Base-by-base conservation (phyloP, 2,329 filamentous ascomycete species). In the Fusarium oligoseptatum region DNA sequence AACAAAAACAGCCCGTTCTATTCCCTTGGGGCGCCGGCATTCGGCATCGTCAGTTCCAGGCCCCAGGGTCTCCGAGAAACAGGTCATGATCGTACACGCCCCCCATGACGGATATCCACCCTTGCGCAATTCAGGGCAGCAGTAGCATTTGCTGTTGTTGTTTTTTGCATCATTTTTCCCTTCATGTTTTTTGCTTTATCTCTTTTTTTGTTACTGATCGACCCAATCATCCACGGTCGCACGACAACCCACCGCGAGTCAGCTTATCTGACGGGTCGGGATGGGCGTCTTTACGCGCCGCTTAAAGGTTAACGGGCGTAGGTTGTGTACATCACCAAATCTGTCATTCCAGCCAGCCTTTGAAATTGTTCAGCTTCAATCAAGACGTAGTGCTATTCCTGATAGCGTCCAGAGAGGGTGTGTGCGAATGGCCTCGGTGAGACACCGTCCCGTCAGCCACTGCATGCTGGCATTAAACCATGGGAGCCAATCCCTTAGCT, bases 261-360 rank as follows among this genome's bases (percentile, higher is more conserved):
- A 78, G 71, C 76, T 77, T 78, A 77, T 78, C 76, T 70, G 65
- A 66, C 66, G 60, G 27, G 27, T 37, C 17, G 39, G 45, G 57
- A 60, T 57, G 52, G 43, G 41, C 22, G 60, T 52, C 50, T 64
- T 55, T 32, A n/a, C 29, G 29, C 52, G 57, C 68, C 65, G 63
- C 58, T 45, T 41, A 58, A 65, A 70, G 43, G 29, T n/a, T 22
- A 64, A 43, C 22, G 45, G 48, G 48, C 17, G 48, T n/a, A 52
- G 24, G 43, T 45, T 15, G 43, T 7, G 12, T 45, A 45, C 43
- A 24, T n/a, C 6, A 12, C 24, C 48, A 32, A 29, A 52, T 52
- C 14, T 36, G 32, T 14, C 60, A 52, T 62, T 39, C 43, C 60
- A 62, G 43, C 43, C 43, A 62, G 60, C 60, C 32, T 29, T 27